phyloP scores from a whole-genome alignment of 2,329 filamentous ascomycete species.

The Rachicladosporium sp. region DNA sequence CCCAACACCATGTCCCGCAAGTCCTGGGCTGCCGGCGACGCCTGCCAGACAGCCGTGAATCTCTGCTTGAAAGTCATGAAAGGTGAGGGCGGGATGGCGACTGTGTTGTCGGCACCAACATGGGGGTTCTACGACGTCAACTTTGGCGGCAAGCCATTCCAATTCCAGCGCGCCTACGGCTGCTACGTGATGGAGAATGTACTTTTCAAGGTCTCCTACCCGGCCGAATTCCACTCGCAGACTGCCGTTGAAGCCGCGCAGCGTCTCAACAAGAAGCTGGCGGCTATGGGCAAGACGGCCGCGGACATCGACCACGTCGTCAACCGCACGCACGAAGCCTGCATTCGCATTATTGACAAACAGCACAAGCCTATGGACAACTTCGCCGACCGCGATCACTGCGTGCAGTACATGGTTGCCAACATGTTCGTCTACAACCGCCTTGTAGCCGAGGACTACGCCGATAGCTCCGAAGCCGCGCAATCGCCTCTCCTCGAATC shows the following conservation, averaged over 20 bases:
- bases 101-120: constrained; percentile 77
- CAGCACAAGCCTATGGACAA: constrained; percentile 99
- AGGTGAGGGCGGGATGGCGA: constrained; percentile 82
- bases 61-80: constrained; percentile 94
- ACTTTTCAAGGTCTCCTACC: constrained; percentile 98
- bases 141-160: constrained; percentile 89
- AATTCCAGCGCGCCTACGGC: constrained; percentile 91
- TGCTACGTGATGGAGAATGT: constrained; percentile 99
- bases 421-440: constrained; percentile 94
- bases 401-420: constrained; percentile 97
- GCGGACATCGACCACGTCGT: constrained; percentile 85
- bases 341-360: constrained; percentile 98
- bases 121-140: constrained; percentile 99
- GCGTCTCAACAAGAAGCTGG: constrained; percentile 73
- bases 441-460: constrained; percentile 86
- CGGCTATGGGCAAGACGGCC: constrained; percentile 74
- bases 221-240: constrained; percentile 96
- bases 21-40: constrained; percentile 98
- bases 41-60: constrained; percentile 95
- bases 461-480: constrained; percentile 82
- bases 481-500: constrained; percentile 81
- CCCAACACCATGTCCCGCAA: constrained; percentile 99
- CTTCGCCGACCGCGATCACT: constrained; percentile 98
- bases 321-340: constrained; percentile 95
- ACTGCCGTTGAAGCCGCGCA: constrained; percentile 92